phyloP scores from a whole-genome alignment of 805 yeast genomes.

The Spathaspora gorwiae region DNA sequence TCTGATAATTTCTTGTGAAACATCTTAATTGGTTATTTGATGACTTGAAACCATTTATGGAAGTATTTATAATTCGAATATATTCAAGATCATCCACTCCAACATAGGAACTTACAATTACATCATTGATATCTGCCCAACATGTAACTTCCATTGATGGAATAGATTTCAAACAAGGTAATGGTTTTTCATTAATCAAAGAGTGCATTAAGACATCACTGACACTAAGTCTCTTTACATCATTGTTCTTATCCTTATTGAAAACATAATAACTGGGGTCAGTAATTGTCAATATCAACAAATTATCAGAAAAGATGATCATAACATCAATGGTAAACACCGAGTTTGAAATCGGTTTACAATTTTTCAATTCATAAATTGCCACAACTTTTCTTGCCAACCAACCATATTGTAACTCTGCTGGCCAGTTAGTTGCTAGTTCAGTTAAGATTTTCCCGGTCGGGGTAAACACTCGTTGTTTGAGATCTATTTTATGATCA shows the following conservation, averaged over 20 bases:
- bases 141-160: conserved; percentile 66
- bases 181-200: conserved; percentile 76
- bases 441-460: conserved; percentile 86
- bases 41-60: conserved; percentile 21
- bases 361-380: conserved; percentile 43
- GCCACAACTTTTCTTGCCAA: conserved; percentile 79
- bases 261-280: conserved; percentile 37
- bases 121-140: conserved; percentile 61
- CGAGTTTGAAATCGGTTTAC: conserved; percentile 13
- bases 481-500: conserved; percentile 24
- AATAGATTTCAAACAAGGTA: conserved; percentile 42
- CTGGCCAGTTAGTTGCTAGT: conserved; percentile 83
- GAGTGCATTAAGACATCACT: conserved; percentile 89
- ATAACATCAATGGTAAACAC: conserved; percentile 43
- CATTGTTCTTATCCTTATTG: conserved; percentile 4
- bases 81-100: conserved; percentile 15
- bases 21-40: conserved; percentile 13
- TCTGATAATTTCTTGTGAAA: conserved; percentile 24
- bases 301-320: conserved; percentile 75
- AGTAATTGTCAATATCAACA: conserved; percentile 57
- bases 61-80: conserved; percentile 24
- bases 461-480: conserved; percentile 71
- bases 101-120: conserved; percentile 46
- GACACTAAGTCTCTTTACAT: conserved; percentile 48
- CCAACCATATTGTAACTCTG: conserved; percentile 86